Percentiles rank a stretch among this genome's conserved stretches.
phyloP scores from a whole-genome alignment of 768 basidiomycete genomes.

The Phallus indusiatus region DNA sequence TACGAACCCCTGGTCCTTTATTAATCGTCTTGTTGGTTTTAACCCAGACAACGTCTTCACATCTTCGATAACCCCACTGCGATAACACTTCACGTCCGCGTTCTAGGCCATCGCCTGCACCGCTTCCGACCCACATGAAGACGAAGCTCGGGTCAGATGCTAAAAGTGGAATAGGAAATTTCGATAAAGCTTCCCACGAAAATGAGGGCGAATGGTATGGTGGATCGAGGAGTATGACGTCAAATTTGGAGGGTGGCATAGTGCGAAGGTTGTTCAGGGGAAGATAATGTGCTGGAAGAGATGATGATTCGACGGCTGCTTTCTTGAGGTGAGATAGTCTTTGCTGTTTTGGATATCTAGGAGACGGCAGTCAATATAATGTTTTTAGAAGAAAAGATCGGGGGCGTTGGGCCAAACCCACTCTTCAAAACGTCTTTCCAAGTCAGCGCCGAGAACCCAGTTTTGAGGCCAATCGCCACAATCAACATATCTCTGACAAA shows the following conservation, averaged over 20 bases:
- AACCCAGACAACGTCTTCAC: conserved; percentile 98
- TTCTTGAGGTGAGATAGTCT: conserved; percentile 78
- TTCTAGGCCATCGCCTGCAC: conserved; percentile 85
- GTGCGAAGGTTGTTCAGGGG: conserved; percentile 46
- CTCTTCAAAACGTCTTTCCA: conserved; percentile 90
- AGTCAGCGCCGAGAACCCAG: conserved; percentile 83
- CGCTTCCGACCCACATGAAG: conserved; percentile 93
- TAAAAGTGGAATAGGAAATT: conserved; percentile 70
- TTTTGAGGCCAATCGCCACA: conserved; percentile 92
- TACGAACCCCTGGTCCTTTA: conserved; percentile 63
- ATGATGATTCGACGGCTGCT: conserved; percentile 55
- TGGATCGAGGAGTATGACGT: conserved; percentile 85
- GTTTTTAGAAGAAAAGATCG: neutral
- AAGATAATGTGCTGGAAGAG: conserved; percentile 69
- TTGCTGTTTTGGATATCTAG: conserved; percentile 93
- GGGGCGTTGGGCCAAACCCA: conserved; percentile 27
- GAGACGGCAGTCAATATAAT: neutral
- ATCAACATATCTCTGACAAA: conserved; percentile 83
- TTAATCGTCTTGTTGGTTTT: conserved; percentile 76
- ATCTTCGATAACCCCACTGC: conserved; percentile 90
- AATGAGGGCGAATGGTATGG: conserved; percentile 73
- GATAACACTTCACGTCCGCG: conserved; percentile 83
- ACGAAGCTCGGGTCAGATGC: conserved; percentile 90
- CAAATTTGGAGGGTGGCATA: conserved; percentile 58
- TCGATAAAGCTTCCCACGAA: conserved; percentile 76